phyloP scores from a whole-genome alignment of 1,139 yeast genomes.

The Pichia sp. region DNA sequence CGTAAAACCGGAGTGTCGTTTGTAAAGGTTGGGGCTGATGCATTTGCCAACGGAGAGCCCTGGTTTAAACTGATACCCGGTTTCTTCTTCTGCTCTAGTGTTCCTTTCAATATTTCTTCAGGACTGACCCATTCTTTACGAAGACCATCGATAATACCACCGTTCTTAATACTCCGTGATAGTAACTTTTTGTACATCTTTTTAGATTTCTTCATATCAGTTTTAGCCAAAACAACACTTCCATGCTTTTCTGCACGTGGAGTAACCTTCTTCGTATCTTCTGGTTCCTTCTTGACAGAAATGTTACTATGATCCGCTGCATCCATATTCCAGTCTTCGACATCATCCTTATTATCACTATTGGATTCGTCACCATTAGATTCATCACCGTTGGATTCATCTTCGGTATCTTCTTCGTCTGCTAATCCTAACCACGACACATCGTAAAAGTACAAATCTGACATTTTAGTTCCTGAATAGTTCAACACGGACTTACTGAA shows the following conservation, averaged over 20 bases:
- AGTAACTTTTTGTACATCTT: slow-evolving; percentile 22
- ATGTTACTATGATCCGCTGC: neutral
- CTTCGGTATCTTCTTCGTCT: slow-evolving; percentile 3
- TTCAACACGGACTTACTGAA: slow-evolving; percentile 36
- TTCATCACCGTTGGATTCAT: slow-evolving; percentile 9
- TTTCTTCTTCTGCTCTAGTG: slow-evolving; percentile 20
- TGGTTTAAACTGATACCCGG: neutral
- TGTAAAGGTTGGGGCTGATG: neutral
- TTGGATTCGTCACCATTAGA: neutral
- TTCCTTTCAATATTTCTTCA: slow-evolving; percentile 22
- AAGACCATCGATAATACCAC: slow-evolving; percentile 29
- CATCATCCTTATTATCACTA: neutral
- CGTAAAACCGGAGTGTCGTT: slow-evolving; percentile 32
- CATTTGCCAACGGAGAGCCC: neutral
- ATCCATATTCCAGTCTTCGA: neutral
- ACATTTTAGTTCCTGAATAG: slow-evolving; percentile 41
- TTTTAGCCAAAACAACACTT: slow-evolving; percentile 9
- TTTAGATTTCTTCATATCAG: slow-evolving; percentile 19
- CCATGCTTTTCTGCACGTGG: neutral
- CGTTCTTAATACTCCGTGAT: slow-evolving; percentile 24
- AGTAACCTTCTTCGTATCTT: neutral
- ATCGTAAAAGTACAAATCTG: slow-evolving; percentile 63
- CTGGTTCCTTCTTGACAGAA: neutral
- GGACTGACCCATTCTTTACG: slow-evolving; percentile 30
- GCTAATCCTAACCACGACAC: slow-evolving; percentile 64